A percentile compares a stretch with the other conserved stretches of the same genome.
Conservation (phyloP, 2,329 filamentous ascomycete species). For the Fusarium fujikuroi region DNA sequence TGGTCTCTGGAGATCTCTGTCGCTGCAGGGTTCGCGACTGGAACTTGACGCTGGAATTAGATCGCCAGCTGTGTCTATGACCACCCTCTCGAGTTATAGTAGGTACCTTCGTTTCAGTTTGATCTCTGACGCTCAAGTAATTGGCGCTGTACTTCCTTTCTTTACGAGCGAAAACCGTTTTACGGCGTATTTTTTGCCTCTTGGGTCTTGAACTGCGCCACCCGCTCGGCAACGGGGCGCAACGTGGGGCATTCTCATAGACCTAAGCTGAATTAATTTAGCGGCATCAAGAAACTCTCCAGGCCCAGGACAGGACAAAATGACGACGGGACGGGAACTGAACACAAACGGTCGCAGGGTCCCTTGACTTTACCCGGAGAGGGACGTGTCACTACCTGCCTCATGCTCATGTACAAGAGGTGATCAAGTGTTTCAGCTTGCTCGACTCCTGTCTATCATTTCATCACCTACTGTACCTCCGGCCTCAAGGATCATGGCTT, state of each 20-base stretch:
- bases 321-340: background rate
- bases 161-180: conserved; percentile 2
- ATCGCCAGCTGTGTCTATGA: background rate
- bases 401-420: background rate
- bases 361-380: conserved; percentile 16
- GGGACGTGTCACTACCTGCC: background rate
- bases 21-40: conserved; percentile 7
- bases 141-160: background rate
- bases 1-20: conserved; percentile 14
- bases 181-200: conserved; percentile 5
- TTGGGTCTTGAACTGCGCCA: conserved; percentile 30
- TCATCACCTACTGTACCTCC: conserved; percentile 22
- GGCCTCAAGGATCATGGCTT: conserved; percentile 4
- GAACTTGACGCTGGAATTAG: conserved; percentile 5
- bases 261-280: conserved; percentile 2
- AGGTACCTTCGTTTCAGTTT: background rate
- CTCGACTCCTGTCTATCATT: conserved; percentile 38
- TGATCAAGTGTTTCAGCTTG: conserved; percentile 39
- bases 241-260: conserved; percentile 28
- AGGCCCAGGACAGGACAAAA: background rate
- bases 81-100: background rate
- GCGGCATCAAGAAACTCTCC: background rate
- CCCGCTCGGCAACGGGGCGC: conserved; percentile 36
- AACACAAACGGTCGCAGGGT: background rate
- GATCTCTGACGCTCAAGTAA: background rate